Percentiles rank a stretch among this genome's conserved stretches.
These are phyloP conservation scores for Sicyos baderoa DNA, from an alignment of 306 rosid genomes.

Conservation along the genomic window DNA sequence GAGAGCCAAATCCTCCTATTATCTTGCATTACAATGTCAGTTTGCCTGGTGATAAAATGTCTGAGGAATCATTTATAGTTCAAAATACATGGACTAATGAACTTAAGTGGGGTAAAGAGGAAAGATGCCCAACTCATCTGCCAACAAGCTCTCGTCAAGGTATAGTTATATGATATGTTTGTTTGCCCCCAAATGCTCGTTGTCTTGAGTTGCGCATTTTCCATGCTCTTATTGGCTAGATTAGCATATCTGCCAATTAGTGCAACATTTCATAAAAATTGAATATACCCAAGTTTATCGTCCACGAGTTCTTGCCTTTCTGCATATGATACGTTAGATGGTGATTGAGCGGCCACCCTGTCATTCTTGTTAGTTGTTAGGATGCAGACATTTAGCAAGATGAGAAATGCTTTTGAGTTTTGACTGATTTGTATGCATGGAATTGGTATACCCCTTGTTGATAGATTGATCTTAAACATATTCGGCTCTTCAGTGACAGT, in stretches of 20 bases:
- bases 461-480: neutral
- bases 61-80: slow-evolving; percentile 63
- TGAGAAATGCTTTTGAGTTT: neutral
- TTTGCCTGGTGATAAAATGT: slow-evolving; percentile 68
- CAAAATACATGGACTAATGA: slow-evolving; percentile 79
- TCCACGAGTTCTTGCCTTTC: slow-evolving; percentile 1
- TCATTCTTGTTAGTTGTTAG: neutral
- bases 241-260: neutral
- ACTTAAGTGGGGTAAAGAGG: slow-evolving; percentile 76
- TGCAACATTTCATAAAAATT: neutral
- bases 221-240: neutral
- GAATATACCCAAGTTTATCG: neutral
- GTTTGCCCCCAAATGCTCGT: neutral
- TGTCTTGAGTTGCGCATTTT: neutral
- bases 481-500: slow-evolving; percentile 1
- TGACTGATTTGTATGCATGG: neutral
- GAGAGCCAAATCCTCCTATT: slow-evolving; percentile 49
- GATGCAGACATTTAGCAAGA: neutral
- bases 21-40: slow-evolving; percentile 69
- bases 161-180: slow-evolving; percentile 20
- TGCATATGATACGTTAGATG: neutral
- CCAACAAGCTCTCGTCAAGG: slow-evolving; percentile 49
- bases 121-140: slow-evolving; percentile 62
- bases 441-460: neutral
- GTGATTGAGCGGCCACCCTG: neutral